Percentiles rank a stretch among this genome's conserved stretches.
Evolutionary conservation across 495 filamentous ascomycete species (phyloP).

Genomic region (Gamarada debralockiae): DNA sequence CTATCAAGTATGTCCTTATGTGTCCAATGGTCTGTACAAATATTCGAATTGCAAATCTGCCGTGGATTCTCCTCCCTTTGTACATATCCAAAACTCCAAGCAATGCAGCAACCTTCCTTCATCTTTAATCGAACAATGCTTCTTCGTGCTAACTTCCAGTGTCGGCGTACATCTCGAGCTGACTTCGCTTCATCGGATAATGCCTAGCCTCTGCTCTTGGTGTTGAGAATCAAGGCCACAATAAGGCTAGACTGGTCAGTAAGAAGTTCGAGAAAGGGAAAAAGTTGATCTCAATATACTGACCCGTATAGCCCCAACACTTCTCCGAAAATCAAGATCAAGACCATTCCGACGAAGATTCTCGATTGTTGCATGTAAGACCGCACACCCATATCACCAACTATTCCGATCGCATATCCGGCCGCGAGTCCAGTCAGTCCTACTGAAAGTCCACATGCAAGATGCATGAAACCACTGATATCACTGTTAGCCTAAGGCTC

Average conservation of each 20-base stretch:
- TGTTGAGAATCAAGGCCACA: conserved; percentile 55
- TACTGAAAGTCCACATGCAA: conserved; percentile 86
- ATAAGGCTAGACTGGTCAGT: conserved; percentile 40
- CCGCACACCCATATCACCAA: conserved; percentile 90
- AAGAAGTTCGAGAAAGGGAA: background rate
- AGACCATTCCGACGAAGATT: conserved; percentile 96
- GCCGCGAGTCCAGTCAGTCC: conserved; percentile 92
- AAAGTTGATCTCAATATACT: conserved; percentile 34
- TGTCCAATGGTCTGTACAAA: conserved; percentile 9
- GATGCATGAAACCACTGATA: conserved; percentile 77
- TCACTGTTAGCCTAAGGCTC: conserved; percentile 6
- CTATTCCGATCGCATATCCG: conserved; percentile 93
- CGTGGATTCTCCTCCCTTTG: conserved; percentile 10
- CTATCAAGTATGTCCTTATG: background rate
- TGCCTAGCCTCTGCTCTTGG: conserved; percentile 33
- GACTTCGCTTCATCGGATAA: background rate
- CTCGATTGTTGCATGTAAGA: conserved; percentile 94
- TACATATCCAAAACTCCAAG: conserved; percentile 24
- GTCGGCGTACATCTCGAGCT: background rate
- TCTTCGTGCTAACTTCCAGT: conserved; percentile 1
- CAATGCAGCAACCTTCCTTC: conserved; percentile 19
- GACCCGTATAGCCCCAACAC: conserved; percentile 96
- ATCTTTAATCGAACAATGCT: conserved; percentile 23
- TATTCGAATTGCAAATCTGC: conserved; percentile 17
- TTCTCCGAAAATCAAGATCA: conserved; percentile 98